Percentiles rank a stretch among this genome's conserved stretches.
Conservation (phyloP, 768 basidiomycete species). For the Lactarius trivialis region DNA sequence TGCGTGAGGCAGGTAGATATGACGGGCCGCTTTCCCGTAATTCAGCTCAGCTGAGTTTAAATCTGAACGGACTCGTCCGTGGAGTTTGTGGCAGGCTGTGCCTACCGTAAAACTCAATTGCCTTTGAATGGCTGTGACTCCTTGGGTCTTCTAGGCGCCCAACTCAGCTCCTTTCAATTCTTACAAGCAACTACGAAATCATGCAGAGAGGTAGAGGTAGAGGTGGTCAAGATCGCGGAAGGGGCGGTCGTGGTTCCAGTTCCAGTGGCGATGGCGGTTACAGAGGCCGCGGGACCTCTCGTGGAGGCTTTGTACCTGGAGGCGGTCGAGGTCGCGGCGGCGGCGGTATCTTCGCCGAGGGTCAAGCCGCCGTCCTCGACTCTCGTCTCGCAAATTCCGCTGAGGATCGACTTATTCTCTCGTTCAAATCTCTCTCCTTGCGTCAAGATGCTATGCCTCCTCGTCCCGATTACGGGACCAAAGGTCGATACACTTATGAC, state of each 20-base stretch:
- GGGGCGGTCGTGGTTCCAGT: too few relatives aligned
- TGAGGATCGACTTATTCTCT: slow-evolving; percentile 39
- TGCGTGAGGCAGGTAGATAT: background rate
- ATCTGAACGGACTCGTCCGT: too few relatives aligned
- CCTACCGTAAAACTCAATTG: background rate
- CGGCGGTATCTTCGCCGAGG: slow-evolving; percentile 35
- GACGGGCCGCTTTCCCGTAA: too few relatives aligned
- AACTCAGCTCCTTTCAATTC: background rate
- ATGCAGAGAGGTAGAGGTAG: slow-evolving; percentile 26
- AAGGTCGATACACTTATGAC: slow-evolving; percentile 10
- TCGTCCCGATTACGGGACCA: slow-evolving; percentile 44
- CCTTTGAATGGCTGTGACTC: background rate
- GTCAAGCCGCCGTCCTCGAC: slow-evolving; percentile 42
- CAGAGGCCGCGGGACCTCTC: slow-evolving; percentile 12
- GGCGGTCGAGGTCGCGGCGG: slow-evolving; percentile 29
- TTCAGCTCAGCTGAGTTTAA: too few relatives aligned
- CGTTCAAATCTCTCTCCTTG: slow-evolving; percentile 29
- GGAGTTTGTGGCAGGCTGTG: too few relatives aligned
- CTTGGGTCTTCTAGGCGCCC: background rate
- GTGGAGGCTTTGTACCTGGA: slow-evolving; percentile 29
- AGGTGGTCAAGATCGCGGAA: slow-evolving; percentile 23
- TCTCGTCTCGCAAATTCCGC: slow-evolving; percentile 41
- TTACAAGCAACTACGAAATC: background rate
- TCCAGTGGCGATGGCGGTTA: slow-evolving; percentile 28
- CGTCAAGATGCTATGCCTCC: slow-evolving; percentile 34